These are phyloP conservation scores for Chimonanthus praecox DNA, from an alignment of 164 flowering plant genomes.

Conservation along the genomic window DNA sequence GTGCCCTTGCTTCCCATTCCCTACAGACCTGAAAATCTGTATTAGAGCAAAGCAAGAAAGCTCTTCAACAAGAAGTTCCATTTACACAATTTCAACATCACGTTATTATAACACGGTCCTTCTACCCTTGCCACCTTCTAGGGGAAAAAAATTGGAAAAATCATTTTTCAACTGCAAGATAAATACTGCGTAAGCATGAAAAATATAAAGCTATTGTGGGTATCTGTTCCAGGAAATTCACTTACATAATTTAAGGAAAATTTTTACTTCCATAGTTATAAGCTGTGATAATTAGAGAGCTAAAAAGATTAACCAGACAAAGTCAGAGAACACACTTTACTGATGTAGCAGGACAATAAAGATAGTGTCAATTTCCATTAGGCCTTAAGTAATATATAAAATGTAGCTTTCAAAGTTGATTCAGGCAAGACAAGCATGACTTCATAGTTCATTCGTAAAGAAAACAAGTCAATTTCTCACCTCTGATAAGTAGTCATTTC, in stretches of 20 bases:
- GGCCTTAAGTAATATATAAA: not conserved
- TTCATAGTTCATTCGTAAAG: not conserved
- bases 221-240: not conserved
- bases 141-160: not conserved
- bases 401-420: not conserved
- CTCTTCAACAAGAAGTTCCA: too few relatives aligned
- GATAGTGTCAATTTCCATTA: not conserved
- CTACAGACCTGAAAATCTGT: conserved; percentile 69
- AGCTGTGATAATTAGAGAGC: not conserved
- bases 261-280: too few relatives aligned
- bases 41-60: conserved; percentile 4
- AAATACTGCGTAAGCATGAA: not conserved
- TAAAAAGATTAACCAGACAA: not conserved
- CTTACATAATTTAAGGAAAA: too few relatives aligned
- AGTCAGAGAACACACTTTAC: not conserved
- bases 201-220: too few relatives aligned
- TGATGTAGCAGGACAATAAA: not conserved
- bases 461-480: conserved; percentile 25
- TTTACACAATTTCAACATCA: too few relatives aligned
- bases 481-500: conserved; percentile 95
- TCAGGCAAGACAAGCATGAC: not conserved
- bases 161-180: not conserved
- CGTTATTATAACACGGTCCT: not conserved
- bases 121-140: not conserved
- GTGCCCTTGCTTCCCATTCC: conserved; percentile 93